Percentiles rank a stretch among this genome's conserved stretches.
Conservation (phyloP, 352 stramenopile species). For the Phytopythium delawarense region DNA sequence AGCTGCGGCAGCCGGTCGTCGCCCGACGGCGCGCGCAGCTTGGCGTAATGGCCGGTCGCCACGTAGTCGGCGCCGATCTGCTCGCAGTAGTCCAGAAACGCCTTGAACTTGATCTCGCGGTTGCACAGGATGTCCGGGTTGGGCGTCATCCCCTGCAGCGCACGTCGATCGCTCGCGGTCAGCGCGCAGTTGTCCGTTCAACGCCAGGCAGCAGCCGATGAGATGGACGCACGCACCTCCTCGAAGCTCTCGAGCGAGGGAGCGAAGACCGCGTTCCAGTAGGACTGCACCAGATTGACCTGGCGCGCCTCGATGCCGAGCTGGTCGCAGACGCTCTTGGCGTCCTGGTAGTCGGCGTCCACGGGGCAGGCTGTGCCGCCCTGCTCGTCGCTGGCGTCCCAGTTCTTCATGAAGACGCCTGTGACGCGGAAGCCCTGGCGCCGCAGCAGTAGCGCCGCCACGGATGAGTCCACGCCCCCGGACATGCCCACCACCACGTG, state of each 20-base stretch:
- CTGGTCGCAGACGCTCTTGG: conserved; percentile 88
- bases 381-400: conserved; percentile 93
- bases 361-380: conserved; percentile 75
- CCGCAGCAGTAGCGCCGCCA: conserved; percentile 91
- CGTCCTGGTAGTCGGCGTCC: conserved; percentile 92
- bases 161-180: background rate
- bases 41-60: conserved; percentile 96
- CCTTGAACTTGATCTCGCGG: conserved; percentile 98
- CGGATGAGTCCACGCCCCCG: conserved; percentile 97
- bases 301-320: conserved; percentile 89
- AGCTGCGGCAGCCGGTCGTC: conserved; percentile 45
- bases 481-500: conserved; percentile 96
- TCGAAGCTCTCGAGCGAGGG: conserved; percentile 92
- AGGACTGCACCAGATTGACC: conserved; percentile 92
- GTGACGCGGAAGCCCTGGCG: conserved; percentile 89
- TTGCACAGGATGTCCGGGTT: conserved; percentile 97
- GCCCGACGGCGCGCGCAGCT: conserved; percentile 35
- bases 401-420: conserved; percentile 99
- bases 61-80: conserved; percentile 87
- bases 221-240: conserved; percentile 17
- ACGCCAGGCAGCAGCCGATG: too few species aligned
- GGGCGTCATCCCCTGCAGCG: conserved; percentile 68
- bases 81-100: conserved; percentile 91
- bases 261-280: conserved; percentile 97
- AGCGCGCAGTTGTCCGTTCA: too few species aligned